These are phyloP conservation scores for Oidiodendron maius DNA, from an alignment of 495 filamentous ascomycete species.

Conservation along the genomic window DNA sequence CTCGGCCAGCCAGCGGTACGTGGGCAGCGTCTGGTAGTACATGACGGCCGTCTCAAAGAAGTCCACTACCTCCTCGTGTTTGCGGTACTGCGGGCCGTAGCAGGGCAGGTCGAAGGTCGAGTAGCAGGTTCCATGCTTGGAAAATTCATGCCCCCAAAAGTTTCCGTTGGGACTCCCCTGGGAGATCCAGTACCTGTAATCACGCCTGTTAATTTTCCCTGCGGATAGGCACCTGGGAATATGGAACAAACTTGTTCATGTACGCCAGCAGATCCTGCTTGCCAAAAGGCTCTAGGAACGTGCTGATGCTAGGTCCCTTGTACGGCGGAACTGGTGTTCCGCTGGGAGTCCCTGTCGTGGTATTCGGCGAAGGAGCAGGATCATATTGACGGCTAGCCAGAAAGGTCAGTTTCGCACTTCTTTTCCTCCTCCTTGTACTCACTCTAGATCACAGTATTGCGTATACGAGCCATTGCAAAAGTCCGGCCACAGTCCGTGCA, in stretches of 20 bases:
- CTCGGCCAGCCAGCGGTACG: slow-evolving; percentile 35
- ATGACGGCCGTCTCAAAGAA: slow-evolving; percentile 36
- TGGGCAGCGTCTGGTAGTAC: slow-evolving; percentile 38
- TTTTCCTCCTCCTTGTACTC: too few relatives aligned
- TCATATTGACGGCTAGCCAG: slow-evolving; percentile 43
- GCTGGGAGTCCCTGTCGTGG: slow-evolving; percentile 33
- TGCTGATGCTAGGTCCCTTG: slow-evolving; percentile 34
- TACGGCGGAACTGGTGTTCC: slow-evolving; percentile 41
- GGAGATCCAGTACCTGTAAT: slow-evolving; percentile 36
- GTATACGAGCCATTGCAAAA: slow-evolving; percentile 43
- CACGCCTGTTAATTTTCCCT: background rate
- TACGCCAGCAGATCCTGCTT: slow-evolving; percentile 39
- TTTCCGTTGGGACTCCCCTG: slow-evolving; percentile 34
- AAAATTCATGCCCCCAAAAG: slow-evolving; percentile 51
- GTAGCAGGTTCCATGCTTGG: slow-evolving; percentile 51
- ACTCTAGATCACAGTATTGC: slow-evolving; percentile 49
- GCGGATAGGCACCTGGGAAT: background rate
- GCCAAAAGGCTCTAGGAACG: slow-evolving; percentile 38
- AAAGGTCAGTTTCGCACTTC: background rate
- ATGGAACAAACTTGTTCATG: slow-evolving; percentile 36
- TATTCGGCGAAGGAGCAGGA: slow-evolving; percentile 44
- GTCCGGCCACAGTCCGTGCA: slow-evolving; percentile 50
- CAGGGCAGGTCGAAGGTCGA: slow-evolving; percentile 43
- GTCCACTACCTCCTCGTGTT: slow-evolving; percentile 40
- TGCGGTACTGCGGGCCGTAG: slow-evolving; percentile 36